Percentiles rank a stretch among this genome's conserved stretches.
Conservation (phyloP, 306 rosid genomes). For the Dryas octopetala region DNA sequence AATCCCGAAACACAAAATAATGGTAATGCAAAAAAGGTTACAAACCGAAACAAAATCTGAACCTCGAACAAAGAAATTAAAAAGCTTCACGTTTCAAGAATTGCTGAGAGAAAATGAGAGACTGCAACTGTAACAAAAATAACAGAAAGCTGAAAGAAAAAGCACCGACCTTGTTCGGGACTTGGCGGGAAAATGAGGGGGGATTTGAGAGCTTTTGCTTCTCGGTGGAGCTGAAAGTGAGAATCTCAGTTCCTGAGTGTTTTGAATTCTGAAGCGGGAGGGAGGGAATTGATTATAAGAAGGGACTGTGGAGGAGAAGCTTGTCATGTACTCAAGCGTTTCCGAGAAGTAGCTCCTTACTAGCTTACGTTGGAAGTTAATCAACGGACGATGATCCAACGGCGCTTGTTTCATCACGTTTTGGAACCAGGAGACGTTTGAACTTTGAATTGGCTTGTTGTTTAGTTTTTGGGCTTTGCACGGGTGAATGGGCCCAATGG, state of each 20-base stretch:
- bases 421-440: background rate
- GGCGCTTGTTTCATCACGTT: background rate
- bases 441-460: background rate
- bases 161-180: background rate
- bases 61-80: background rate
- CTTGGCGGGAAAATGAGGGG: background rate
- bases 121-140: background rate
- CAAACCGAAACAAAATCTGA: background rate
- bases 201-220: background rate
- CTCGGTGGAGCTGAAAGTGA: too few species aligned
- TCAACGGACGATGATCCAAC: background rate
- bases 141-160: background rate
- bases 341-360: background rate
- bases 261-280: too few species aligned
- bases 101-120: too few species aligned
- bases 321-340: background rate
- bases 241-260: too few species aligned
- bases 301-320: too few species aligned
- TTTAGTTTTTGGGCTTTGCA: background rate
- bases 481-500: too few species aligned
- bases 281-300: too few species aligned
- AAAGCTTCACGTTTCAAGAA: too few species aligned
- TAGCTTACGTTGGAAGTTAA: constrained; percentile 5
- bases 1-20: background rate
- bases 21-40: background rate